phyloP scores from a whole-genome alignment of 805 yeast genomes.

The Soucietia sequanensis region DNA sequence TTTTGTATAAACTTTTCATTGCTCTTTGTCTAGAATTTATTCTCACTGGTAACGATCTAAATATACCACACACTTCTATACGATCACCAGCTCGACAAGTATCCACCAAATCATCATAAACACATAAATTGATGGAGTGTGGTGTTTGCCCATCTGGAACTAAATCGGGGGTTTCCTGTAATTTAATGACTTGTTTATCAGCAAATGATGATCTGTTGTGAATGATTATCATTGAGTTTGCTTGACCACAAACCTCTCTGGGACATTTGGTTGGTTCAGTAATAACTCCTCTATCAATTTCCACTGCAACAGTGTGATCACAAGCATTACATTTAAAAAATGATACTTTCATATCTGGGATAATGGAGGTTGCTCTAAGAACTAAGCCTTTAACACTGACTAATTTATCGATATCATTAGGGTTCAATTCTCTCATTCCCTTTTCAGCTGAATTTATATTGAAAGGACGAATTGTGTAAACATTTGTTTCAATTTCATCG shows the following conservation, averaged over 20 bases:
- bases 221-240: conserved; percentile 83
- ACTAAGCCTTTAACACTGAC: conserved; percentile 90
- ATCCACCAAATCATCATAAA: conserved; percentile 94
- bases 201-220: conserved; percentile 93
- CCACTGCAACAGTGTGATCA: conserved; percentile 87
- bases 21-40: conserved; percentile 83
- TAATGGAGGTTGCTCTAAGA: conserved; percentile 81
- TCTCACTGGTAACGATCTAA: conserved; percentile 88
- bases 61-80: conserved; percentile 92
- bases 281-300: conserved; percentile 91
- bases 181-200: conserved; percentile 89
- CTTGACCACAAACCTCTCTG: conserved; percentile 77
- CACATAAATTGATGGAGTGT: conserved; percentile 90
- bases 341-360: conserved; percentile 98
- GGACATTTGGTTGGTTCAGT: conserved; percentile 94
- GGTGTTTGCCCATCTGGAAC: conserved; percentile 99
- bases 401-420: conserved; percentile 90
- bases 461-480: conserved; percentile 87
- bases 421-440: conserved; percentile 92
- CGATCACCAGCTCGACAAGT: conserved; percentile 95
- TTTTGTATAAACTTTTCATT: conserved; percentile 80
- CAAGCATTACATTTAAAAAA: conserved; percentile 95
- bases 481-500: conserved; percentile 75
- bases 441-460: conserved; percentile 63
- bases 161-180: conserved; percentile 94